phyloP scores from a whole-genome alignment of 2,329 filamentous ascomycete genomes.

The Colletotrichum sp. region DNA sequence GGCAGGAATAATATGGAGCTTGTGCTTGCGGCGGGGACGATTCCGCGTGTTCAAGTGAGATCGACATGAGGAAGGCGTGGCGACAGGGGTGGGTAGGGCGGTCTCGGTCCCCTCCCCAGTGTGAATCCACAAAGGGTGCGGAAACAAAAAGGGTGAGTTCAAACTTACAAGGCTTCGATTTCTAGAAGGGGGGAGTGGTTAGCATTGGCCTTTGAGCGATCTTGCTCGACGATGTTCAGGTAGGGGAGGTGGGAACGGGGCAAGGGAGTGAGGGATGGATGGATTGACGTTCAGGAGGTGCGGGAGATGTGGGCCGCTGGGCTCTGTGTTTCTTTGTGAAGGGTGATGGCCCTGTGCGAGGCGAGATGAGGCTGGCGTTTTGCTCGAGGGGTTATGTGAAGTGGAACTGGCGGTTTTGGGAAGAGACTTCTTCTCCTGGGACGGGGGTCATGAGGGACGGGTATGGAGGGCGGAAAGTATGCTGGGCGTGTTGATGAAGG shows the following conservation, averaged over 20 bases:
- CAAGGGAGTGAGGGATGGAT: not conserved
- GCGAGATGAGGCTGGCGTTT: not conserved
- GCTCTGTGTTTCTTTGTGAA: not conserved
- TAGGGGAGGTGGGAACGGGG: not conserved
- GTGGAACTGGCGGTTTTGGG: not conserved
- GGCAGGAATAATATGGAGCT: not conserved
- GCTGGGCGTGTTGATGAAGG: no score
- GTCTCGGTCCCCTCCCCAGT: not conserved
- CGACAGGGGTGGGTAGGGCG: not conserved
- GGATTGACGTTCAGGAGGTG: not conserved
- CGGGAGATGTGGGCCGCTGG: not conserved
- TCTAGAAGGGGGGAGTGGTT: conserved; percentile 56
- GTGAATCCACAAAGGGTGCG: not conserved
- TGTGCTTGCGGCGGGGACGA: not conserved
- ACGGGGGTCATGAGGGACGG: no score
- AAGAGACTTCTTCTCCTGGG: not conserved
- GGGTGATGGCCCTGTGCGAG: not conserved
- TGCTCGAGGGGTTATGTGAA: rapidly evolving
- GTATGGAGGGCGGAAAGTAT: no score
- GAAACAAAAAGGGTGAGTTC: not conserved
- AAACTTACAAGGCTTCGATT: conserved; percentile 85
- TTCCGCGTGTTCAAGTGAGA: not conserved
- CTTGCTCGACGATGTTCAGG: not conserved
- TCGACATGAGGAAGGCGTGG: not conserved
- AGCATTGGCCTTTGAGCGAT: not conserved